A percentile compares a stretch with the other conserved stretches of the same genome.
phyloP scores from a whole-genome alignment of 768 basidiomycete species.

The Amanita inopinata region DNA sequence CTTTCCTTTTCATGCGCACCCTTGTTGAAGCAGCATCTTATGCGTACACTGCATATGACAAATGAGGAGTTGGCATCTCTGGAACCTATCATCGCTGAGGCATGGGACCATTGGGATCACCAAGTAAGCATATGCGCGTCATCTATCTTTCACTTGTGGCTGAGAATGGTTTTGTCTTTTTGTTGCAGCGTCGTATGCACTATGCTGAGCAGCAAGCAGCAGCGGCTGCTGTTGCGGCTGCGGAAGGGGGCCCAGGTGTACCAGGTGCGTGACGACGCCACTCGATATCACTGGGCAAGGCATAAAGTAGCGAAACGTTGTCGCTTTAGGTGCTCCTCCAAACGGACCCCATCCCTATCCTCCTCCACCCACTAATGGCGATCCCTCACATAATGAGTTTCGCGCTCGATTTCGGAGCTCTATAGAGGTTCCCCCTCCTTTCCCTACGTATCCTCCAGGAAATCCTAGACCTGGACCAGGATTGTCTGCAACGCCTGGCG shows the following conservation, averaged over 20 bases:
- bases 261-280: conserved; percentile 3
- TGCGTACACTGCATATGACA: conserved; percentile 65
- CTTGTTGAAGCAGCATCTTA: conserved; percentile 62
- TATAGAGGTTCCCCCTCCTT: conserved; percentile 6
- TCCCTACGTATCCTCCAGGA: conserved; percentile 2
- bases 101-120: conserved; percentile 83
- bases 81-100: conserved; percentile 73
- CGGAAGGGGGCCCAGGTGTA: conserved; percentile 1
- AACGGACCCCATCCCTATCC: conserved; percentile 10
- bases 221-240: conserved; percentile 9
- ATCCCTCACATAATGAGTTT: conserved; percentile 9
- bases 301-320: too few species aligned
- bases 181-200: conserved; percentile 29
- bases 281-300: too few species aligned
- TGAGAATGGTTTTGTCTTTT: conserved; percentile 2
- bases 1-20: conserved; percentile 70
- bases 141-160: conserved; percentile 7
- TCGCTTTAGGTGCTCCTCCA: conserved; percentile 2
- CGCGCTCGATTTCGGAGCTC: conserved; percentile 9
- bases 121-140: conserved; percentile 37
- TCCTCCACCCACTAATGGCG: conserved; percentile 7
- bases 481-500: neutral
- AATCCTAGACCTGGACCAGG: neutral
- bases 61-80: conserved; percentile 71
- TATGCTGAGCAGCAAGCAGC: conserved; percentile 32